These are phyloP conservation scores for Cyberlindnera mycetangii DNA, from an alignment of 805 yeast species.

Conservation along the genomic window DNA sequence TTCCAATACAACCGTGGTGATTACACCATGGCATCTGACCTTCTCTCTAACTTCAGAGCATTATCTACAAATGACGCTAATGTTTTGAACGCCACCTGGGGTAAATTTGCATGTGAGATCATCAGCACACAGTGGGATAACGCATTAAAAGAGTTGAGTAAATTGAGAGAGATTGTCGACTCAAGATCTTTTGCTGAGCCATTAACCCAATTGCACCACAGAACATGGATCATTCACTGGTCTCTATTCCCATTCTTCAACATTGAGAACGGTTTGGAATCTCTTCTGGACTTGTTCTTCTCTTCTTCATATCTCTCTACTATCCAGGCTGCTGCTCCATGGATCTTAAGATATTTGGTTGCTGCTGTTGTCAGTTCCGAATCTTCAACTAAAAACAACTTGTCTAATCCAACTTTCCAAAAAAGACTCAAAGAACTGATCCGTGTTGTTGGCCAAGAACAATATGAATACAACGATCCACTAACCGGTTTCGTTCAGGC, in stretches of 20 bases:
- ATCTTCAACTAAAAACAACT: slow-evolving; percentile 27
- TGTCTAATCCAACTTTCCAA: slow-evolving; percentile 37
- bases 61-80: slow-evolving; percentile 50
- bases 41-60: slow-evolving; percentile 53
- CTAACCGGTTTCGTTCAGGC: slow-evolving; percentile 54
- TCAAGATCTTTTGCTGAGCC: slow-evolving; percentile 51
- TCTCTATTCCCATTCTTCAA: slow-evolving; percentile 61
- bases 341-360: slow-evolving; percentile 64
- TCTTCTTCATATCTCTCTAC: slow-evolving; percentile 59
- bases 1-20: slow-evolving; percentile 63
- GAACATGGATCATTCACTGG: slow-evolving; percentile 72
- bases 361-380: slow-evolving; percentile 52
- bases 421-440: slow-evolving; percentile 57
- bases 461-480: slow-evolving; percentile 64
- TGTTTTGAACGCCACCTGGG: slow-evolving; percentile 62
- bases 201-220: slow-evolving; percentile 55
- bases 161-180: slow-evolving; percentile 57
- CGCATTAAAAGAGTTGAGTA: slow-evolving; percentile 50
- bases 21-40: slow-evolving; percentile 56
- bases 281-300: slow-evolving; percentile 54
- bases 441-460: slow-evolving; percentile 56
- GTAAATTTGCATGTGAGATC: slow-evolving; percentile 61
- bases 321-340: slow-evolving; percentile 69
- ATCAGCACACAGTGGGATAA: slow-evolving; percentile 49
- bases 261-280: slow-evolving; percentile 48